Conservation (phyloP, 768 basidiomycete species). For the Leccinum obscurum region DNA sequence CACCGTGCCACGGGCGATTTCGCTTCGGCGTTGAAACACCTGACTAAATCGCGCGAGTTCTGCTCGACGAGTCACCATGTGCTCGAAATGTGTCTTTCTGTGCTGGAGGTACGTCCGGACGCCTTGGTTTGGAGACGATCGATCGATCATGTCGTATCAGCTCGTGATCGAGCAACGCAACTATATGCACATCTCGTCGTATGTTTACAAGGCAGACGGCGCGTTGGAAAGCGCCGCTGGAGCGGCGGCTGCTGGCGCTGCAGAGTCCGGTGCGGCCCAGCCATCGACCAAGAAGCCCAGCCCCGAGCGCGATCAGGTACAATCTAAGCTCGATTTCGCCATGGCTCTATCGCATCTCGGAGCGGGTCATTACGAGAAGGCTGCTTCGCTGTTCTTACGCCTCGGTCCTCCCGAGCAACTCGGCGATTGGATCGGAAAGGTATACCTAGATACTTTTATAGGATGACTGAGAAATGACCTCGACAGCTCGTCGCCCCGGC, state of each 20-base stretch:
- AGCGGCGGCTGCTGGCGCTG: constrained; percentile 32
- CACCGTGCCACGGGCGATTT: constrained; percentile 75
- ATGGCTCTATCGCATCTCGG: constrained; percentile 75
- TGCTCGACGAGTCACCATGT: constrained; percentile 89
- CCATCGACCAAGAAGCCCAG: constrained; percentile 45
- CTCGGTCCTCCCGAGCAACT: constrained; percentile 65
- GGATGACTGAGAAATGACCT: not conserved
- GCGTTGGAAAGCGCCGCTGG: constrained; percentile 67
- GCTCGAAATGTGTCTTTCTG: constrained; percentile 88
- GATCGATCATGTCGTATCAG: constrained; percentile 37
- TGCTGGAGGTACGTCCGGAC: constrained; percentile 68
- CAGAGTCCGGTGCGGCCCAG: constrained; percentile 21
- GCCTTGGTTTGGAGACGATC: not conserved
- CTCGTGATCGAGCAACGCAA: constrained; percentile 84
- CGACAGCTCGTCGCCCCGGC: constrained; percentile 64
- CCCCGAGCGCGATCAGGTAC: constrained; percentile 61
- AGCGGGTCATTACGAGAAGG: constrained; percentile 73
- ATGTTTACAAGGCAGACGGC: constrained; percentile 94
- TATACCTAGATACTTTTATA: not conserved
- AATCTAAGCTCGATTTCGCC: constrained; percentile 80
- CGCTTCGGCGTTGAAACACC: constrained; percentile 70
- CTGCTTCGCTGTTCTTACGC: constrained; percentile 70
- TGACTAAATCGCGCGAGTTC: constrained; percentile 90
- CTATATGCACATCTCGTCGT: constrained; percentile 86
- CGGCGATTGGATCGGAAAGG: constrained; percentile 79